Evolutionary conservation across 1,284 basidiomycete genomes (phyloP).

Genomic region (Leccinum brunneo-olivaceum): DNA sequence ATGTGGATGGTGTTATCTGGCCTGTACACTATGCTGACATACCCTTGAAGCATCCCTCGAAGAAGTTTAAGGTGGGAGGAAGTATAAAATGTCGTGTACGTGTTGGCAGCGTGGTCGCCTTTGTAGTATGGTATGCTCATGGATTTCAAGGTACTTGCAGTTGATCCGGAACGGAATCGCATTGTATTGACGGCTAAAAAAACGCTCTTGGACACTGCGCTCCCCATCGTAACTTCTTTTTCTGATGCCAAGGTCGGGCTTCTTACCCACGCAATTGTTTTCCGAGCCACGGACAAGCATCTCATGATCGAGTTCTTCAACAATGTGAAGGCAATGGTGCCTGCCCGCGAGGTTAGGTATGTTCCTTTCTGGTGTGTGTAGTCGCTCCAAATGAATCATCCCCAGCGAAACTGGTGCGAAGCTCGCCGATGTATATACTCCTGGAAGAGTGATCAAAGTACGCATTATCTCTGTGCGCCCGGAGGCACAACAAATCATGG

Average conservation of each 20-base stretch:
- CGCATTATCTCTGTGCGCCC: conserved; percentile 72
- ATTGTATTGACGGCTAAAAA: conserved; percentile 91
- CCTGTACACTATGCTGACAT: conserved; percentile 96
- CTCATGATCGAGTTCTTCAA: conserved; percentile 89
- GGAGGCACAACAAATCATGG: conserved; percentile 64
- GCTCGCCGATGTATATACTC: conserved; percentile 63
- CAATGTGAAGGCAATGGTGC: conserved; percentile 80
- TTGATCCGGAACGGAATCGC: conserved; percentile 78
- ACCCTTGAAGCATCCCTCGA: conserved; percentile 83
- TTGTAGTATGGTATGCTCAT: conserved; percentile 13
- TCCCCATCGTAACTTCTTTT: conserved; percentile 63
- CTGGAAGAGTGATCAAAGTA: conserved; percentile 85
- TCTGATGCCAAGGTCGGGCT: conserved; percentile 70
- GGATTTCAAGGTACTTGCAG: conserved; percentile 65
- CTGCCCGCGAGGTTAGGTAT: conserved; percentile 76
- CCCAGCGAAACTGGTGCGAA: conserved; percentile 36
- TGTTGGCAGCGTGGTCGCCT: conserved; percentile 7
- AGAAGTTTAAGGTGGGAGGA: conserved; percentile 82
- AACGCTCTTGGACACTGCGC: conserved; percentile 75
- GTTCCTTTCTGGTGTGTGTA: conserved; percentile 12
- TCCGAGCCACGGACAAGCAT: conserved; percentile 73
- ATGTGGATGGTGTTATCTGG: conserved; percentile 90
- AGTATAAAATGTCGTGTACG: conserved; percentile 82
- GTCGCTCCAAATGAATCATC: background rate
- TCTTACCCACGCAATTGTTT: conserved; percentile 80